Percentiles rank a stretch among this genome's conserved stretches.
Evolutionary conservation across 495 filamentous ascomycete species (phyloP).

Genomic region (Penicillium cosmopolitanum): DNA sequence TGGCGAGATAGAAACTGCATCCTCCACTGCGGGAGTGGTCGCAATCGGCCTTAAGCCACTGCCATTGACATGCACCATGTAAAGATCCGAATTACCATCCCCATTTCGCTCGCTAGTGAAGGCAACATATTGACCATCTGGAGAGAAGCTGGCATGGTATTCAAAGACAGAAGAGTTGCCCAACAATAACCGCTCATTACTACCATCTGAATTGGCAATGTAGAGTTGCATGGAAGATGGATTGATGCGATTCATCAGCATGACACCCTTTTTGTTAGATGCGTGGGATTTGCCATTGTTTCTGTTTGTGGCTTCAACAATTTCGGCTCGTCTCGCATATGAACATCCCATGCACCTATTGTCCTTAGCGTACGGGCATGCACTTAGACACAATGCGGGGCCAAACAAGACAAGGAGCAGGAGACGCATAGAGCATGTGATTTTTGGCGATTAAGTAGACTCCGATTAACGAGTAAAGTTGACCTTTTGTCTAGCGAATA

Average conservation of each 20-base stretch:
- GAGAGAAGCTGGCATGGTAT: constrained; percentile 34
- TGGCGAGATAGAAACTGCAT: constrained; percentile 14
- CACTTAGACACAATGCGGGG: not conserved
- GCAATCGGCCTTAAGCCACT: constrained; percentile 17
- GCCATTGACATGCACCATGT: constrained; percentile 19
- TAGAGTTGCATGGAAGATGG: constrained; percentile 29
- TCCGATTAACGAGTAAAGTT: not conserved
- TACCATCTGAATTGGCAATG: constrained; percentile 35
- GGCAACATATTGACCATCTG: constrained; percentile 24
- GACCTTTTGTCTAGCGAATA: no score
- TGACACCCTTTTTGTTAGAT: constrained; percentile 21
- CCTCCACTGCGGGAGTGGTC: constrained; percentile 19
- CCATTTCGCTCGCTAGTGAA: constrained; percentile 25
- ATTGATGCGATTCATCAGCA: constrained; percentile 33
- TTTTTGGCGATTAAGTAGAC: not conserved
- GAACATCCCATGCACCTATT: not conserved
- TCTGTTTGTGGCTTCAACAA: not conserved
- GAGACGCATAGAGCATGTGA: not conserved
- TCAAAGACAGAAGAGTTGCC: constrained; percentile 31
- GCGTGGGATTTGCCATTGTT: not conserved
- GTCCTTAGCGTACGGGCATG: not conserved
- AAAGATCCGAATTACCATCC: constrained; percentile 24
- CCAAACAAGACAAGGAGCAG: not conserved
- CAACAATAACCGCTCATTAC: constrained; percentile 26
- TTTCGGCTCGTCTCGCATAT: not conserved